Percentiles rank a stretch among this genome's conserved stretches.
Conservation (phyloP, 2,329 filamentous ascomycete species). For the Fusarium clavum region DNA sequence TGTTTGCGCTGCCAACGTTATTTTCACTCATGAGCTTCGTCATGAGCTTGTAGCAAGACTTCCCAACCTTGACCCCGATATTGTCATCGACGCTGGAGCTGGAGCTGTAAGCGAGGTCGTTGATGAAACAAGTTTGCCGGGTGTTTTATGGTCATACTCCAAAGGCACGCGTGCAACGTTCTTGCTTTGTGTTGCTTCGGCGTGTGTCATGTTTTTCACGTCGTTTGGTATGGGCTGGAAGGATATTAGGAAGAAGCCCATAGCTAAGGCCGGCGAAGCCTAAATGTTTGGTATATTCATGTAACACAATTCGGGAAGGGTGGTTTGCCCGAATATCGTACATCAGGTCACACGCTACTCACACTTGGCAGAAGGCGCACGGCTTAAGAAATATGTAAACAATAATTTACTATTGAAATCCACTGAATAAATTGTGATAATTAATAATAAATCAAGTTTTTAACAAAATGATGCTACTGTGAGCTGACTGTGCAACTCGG, state of each 20-base stretch:
- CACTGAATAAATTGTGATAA: neutral
- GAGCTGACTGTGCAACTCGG: neutral
- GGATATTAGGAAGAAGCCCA: constrained; percentile 55
- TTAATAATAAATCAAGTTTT: neutral
- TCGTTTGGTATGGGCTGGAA: constrained; percentile 60
- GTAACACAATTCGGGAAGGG: too few relatives aligned
- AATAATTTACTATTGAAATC: neutral
- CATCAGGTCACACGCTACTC: neutral
- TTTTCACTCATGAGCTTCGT: constrained; percentile 50
- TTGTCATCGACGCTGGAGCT: constrained; percentile 57
- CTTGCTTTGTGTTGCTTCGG: constrained; percentile 49
- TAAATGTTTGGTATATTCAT: neutral
- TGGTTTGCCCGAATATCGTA: neutral
- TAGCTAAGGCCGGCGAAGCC: constrained; percentile 25
- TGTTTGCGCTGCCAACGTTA: constrained; percentile 52
- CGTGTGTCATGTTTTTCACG: constrained; percentile 49
- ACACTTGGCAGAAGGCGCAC: neutral
- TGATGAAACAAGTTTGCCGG: constrained; percentile 44
- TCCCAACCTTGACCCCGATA: constrained; percentile 45
- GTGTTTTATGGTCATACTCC: constrained; percentile 56
- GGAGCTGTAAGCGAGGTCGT: constrained; percentile 53
- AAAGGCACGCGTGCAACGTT: constrained; percentile 49
- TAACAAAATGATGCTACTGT: neutral
- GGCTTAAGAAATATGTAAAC: neutral
- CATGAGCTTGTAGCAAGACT: constrained; percentile 48